Conservation (phyloP, 257 asterid species). For the Oldenlandia corymbosa region DNA sequence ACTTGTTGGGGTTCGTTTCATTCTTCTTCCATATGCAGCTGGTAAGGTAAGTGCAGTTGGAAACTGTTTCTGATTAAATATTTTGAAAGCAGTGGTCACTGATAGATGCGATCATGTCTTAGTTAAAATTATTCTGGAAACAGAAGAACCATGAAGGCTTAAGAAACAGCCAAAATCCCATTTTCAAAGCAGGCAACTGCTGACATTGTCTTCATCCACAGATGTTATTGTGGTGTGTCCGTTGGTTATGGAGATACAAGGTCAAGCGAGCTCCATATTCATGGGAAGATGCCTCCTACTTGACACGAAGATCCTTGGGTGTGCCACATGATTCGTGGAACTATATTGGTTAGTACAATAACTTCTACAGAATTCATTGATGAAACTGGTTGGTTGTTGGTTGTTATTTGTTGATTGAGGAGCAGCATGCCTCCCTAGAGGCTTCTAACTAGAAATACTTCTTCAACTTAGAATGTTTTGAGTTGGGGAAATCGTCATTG, state of each 20-base stretch:
- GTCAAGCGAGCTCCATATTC: conserved; percentile 70
- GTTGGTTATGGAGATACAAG: conserved; percentile 87
- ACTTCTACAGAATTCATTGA: conserved; percentile 1
- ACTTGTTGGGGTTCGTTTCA: conserved; percentile 64
- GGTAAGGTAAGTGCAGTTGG: conserved; percentile 47
- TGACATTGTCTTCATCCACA: conserved; percentile 28
- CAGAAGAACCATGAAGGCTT: not conserved
- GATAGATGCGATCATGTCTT: not conserved
- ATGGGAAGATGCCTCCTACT: conserved; percentile 78
- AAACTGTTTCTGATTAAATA: not conserved
- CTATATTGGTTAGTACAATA: conserved; percentile 43
- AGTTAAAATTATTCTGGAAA: not conserved
- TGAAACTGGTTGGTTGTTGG: no score
- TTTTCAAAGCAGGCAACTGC: conserved; percentile 6
- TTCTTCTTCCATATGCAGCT: conserved; percentile 80
- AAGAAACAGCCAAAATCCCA: conserved; percentile 1
- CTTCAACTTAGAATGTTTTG: not conserved
- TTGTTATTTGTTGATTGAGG: no score
- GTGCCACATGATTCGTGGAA: conserved; percentile 66
- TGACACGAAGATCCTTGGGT: conserved; percentile 69
- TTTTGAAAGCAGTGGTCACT: not conserved
- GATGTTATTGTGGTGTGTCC: conserved; percentile 69
- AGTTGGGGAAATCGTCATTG: not conserved
- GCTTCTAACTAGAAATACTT: not conserved
- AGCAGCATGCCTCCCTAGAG: not conserved